Base-by-base conservation (phyloP, 768 basidiomycete species). In the Lyophyllum decastes region DNA sequence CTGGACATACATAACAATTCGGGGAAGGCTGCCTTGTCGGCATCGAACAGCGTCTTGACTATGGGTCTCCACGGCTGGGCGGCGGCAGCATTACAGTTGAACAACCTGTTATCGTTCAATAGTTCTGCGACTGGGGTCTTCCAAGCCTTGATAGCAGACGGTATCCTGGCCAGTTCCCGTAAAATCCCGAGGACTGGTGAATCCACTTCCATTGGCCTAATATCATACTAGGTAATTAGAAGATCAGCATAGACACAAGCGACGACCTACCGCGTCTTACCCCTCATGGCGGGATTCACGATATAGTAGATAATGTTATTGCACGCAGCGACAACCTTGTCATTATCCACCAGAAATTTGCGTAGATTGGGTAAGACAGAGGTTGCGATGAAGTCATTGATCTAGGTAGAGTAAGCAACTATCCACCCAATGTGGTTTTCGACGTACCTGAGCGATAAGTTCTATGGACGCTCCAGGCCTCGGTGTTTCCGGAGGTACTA, bases 221-320 rank as follows among this genome's bases (percentile, higher is more conserved):
- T 11, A 6, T 26, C n/a, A 54, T 38, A 16, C 33, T 69, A 45
- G 68, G 60, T 44, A 45, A 50, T 41, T 21, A 52, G 12, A 30
- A 34, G 25, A 19, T 16, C 25, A 14, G 17, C 12, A 19, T 12
- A 16, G 11, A 38, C 35, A 17, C 3, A 22, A 35, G n/a, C 30
- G 16, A 38, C n/a, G 35, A 60, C 78, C 55, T 64, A 93, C 93
- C 83, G 88, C 34, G 86, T 72, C 66, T 88, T 89, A 25, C 85
- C 84, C 69, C 90, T 91, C 76, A 96, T 78, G 0, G 88, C 84
- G 0, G 95, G 93, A 40, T 80, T 84, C 30, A 96, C 79, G 43
- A 96, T 83, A 64, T 93, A 92, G 63, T 94, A 90, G 17, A 92
- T 79, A 43, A 98, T 85, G 64, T 91, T 94, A 55, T 79, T 89